These are phyloP conservation scores for Diaporthe ampelina DNA, from an alignment of 2,329 filamentous ascomycete genomes.

Conservation along the genomic window DNA sequence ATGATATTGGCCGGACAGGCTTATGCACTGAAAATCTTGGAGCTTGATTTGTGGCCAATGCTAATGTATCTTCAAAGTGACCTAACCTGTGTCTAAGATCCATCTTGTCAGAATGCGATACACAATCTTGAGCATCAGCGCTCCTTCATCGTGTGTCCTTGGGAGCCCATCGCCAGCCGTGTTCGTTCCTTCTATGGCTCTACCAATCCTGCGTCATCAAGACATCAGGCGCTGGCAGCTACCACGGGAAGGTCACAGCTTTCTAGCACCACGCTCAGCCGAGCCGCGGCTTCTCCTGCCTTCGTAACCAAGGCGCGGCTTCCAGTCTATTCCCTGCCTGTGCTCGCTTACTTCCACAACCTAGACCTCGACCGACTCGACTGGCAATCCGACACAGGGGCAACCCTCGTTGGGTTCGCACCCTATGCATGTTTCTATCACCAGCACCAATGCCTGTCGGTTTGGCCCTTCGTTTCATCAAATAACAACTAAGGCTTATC, in stretches of 20 bases:
- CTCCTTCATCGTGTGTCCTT: background rate
- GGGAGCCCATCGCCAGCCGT: too few relatives aligned
- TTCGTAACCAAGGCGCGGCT: background rate
- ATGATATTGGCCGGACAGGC: background rate
- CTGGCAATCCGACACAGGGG: background rate
- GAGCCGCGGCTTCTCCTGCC: conserved; percentile 4
- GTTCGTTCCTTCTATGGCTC: background rate
- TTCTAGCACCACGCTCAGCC: too few relatives aligned
- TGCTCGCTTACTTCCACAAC: background rate
- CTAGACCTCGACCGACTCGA: background rate
- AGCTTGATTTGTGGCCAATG: background rate
- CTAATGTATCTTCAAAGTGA: background rate
- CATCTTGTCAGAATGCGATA: too few relatives aligned
- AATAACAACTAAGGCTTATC: background rate
- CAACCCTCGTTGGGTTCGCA: background rate
- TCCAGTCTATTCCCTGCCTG: background rate
- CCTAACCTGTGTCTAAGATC: background rate
- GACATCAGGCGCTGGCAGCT: too few relatives aligned
- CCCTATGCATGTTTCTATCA: conserved; percentile 2
- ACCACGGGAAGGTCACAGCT: background rate
- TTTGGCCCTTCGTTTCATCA: background rate
- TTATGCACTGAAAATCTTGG: background rate
- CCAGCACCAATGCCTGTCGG: background rate
- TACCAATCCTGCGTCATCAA: background rate
- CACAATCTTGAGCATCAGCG: background rate